phyloP scores from a whole-genome alignment of 2,329 filamentous ascomycete species.

The Nannizziopsis barbatae region DNA sequence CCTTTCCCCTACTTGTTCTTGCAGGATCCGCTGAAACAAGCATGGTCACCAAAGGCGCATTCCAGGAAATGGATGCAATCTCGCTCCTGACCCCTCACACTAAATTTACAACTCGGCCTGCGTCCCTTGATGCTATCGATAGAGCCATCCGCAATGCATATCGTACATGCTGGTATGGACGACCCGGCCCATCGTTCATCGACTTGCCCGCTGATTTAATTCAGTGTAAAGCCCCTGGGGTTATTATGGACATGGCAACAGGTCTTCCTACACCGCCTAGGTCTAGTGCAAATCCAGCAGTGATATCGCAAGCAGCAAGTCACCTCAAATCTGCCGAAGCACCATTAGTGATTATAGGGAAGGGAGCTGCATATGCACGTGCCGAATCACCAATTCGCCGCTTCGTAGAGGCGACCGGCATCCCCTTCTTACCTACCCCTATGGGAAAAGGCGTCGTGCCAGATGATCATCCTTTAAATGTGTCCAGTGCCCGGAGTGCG shows the following conservation, averaged over 20 bases:
- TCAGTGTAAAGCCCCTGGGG: constrained; percentile 27
- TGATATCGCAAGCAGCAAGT: constrained; percentile 33
- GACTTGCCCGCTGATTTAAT: constrained; percentile 48
- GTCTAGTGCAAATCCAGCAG: constrained; percentile 36
- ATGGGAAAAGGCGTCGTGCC: constrained; percentile 50
- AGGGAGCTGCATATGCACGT: constrained; percentile 45
- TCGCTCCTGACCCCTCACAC: constrained; percentile 43
- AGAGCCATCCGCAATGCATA: constrained; percentile 43
- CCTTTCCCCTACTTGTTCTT: constrained; percentile 45
- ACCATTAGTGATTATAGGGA: constrained; percentile 45
- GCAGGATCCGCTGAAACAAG: constrained; percentile 45
- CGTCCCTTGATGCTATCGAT: constrained; percentile 37
- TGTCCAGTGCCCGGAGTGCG: constrained; percentile 43
- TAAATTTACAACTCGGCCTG: constrained; percentile 41
- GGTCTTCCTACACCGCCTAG: constrained; percentile 32
- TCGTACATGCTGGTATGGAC: constrained; percentile 43
- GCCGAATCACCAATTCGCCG: constrained; percentile 38
- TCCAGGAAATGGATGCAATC: constrained; percentile 48
- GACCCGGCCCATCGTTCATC: constrained; percentile 44
- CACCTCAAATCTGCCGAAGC: constrained; percentile 40
- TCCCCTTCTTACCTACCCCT: constrained; percentile 48
- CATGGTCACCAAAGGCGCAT: constrained; percentile 43
- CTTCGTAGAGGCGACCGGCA: constrained; percentile 38
- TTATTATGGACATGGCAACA: constrained; percentile 14
- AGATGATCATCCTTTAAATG: constrained; percentile 44